Evolutionary conservation across 2,329 filamentous ascomycete species (phyloP).

Genomic region (Hysterium pulicare): DNA sequence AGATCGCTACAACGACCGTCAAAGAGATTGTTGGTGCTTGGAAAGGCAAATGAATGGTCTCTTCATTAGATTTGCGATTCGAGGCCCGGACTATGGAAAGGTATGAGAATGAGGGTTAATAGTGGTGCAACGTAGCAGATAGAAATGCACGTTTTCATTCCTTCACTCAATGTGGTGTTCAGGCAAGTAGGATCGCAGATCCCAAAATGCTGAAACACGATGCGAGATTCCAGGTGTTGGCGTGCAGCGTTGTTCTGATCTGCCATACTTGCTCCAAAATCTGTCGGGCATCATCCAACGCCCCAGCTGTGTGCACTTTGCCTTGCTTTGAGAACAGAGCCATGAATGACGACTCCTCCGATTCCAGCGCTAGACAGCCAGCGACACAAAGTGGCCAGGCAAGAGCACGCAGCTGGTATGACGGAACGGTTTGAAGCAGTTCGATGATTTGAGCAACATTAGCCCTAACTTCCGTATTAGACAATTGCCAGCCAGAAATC

Average conservation of each 20-base stretch:
- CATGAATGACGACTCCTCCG: constrained; percentile 5
- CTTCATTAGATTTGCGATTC: constrained; percentile 2
- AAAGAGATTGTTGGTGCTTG: constrained; percentile 11
- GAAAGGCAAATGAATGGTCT: constrained; percentile 5
- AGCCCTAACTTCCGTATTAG: constrained; percentile 4
- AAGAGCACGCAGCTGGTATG: constrained; percentile 9
- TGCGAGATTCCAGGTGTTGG: constrained; percentile 6
- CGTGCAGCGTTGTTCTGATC: neutral
- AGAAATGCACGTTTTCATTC: constrained; percentile 5
- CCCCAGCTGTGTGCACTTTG: constrained; percentile 6
- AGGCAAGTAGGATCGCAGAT: constrained; percentile 8
- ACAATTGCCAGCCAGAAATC: constrained; percentile 10
- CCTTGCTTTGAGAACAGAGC: constrained; percentile 3
- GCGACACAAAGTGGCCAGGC: constrained; percentile 14
- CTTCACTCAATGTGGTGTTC: constrained; percentile 3
- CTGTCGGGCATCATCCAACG: constrained; percentile 8
- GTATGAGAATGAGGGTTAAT: constrained; percentile 1
- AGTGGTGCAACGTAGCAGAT: constrained; percentile 3
- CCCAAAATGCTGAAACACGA: constrained; percentile 9
- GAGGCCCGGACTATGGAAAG: constrained; percentile 1
- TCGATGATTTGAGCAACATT: constrained; percentile 6
- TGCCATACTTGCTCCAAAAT: constrained; percentile 10
- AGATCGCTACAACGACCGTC: constrained; percentile 11
- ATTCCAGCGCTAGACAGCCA: constrained; percentile 11
- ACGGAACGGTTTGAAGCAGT: constrained; percentile 5